These are phyloP conservation scores for Monotropa hypopitys DNA, from an alignment of 179 eudicot genomes.

Conservation along the genomic window DNA sequence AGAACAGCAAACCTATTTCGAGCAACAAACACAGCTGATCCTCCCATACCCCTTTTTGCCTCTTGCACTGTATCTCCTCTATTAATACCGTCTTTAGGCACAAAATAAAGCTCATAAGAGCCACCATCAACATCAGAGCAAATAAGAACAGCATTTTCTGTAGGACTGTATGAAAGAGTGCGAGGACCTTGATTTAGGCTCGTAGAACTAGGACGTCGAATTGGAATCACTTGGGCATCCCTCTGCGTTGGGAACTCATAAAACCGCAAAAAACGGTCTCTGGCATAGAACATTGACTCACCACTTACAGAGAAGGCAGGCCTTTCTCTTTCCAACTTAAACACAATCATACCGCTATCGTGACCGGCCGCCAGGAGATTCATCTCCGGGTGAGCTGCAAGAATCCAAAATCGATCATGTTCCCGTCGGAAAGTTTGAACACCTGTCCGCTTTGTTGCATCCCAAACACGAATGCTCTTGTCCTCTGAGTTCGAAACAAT, in stretches of 20 bases:
- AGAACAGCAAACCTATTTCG: constrained; percentile 89
- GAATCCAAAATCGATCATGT: constrained; percentile 97
- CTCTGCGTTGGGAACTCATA: constrained; percentile 68
- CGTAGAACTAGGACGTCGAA: constrained; percentile 72
- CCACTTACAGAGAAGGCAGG: constrained; percentile 88
- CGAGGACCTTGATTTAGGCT: constrained; percentile 77
- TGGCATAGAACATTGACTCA: constrained; percentile 65
- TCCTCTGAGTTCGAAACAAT: constrained; percentile 94
- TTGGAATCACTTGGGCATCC: constrained; percentile 74
- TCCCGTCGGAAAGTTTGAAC: constrained; percentile 90
- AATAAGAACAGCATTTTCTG: constrained; percentile 73
- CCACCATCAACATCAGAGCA: constrained; percentile 91
- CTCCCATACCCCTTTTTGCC: constrained; percentile 69
- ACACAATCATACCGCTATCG: constrained; percentile 92
- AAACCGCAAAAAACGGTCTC: constrained; percentile 72
- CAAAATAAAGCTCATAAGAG: constrained; percentile 70
- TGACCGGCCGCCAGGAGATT: constrained; percentile 94
- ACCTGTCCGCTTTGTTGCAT: constrained; percentile 85
- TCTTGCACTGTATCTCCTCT: constrained; percentile 71
- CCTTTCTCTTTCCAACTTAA: constrained; percentile 88
- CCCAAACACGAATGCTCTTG: constrained; percentile 96
- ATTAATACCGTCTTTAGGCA: constrained; percentile 67
- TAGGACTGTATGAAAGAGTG: constrained; percentile 74
- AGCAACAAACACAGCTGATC: constrained; percentile 78
- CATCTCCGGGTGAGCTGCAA: constrained; percentile 85